phyloP scores from a whole-genome alignment of 148 eudicot species.

The Rhododendron ferrugineum region DNA sequence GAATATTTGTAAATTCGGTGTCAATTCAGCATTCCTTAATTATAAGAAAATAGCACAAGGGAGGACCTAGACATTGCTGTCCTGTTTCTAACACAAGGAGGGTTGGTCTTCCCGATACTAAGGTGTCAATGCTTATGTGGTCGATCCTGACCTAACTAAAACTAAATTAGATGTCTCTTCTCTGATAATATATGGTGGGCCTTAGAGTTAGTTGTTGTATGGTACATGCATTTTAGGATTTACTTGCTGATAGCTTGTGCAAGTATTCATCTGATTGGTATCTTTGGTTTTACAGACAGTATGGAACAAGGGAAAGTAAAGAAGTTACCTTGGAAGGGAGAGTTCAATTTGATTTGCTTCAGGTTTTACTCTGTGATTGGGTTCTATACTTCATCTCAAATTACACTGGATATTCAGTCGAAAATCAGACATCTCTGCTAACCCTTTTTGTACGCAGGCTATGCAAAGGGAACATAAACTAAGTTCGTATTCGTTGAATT shows the following conservation, averaged over 20 bases:
- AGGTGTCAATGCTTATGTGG: neutral
- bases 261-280: constrained; percentile 11
- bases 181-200: neutral
- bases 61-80: neutral
- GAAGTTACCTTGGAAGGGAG: constrained; percentile 92
- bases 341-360: constrained; percentile 92
- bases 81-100: neutral
- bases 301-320: constrained; percentile 94
- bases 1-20: neutral
- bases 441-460: constrained; percentile 43
- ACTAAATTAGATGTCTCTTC: neutral
- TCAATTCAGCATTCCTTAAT: neutral
- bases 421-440: neutral
- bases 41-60: neutral
- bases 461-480: constrained; percentile 94
- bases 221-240: neutral
- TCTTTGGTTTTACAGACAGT: constrained; percentile 55
- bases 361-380: constrained; percentile 44
- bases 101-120: neutral
- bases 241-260: neutral
- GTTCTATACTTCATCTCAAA: neutral
- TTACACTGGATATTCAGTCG: neutral
- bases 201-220: neutral
- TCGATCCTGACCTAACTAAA: neutral
- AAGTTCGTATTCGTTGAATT: constrained; percentile 93